phyloP scores from a whole-genome alignment of 2,329 filamentous ascomycete genomes.

The Tolypocladium inflatum region DNA sequence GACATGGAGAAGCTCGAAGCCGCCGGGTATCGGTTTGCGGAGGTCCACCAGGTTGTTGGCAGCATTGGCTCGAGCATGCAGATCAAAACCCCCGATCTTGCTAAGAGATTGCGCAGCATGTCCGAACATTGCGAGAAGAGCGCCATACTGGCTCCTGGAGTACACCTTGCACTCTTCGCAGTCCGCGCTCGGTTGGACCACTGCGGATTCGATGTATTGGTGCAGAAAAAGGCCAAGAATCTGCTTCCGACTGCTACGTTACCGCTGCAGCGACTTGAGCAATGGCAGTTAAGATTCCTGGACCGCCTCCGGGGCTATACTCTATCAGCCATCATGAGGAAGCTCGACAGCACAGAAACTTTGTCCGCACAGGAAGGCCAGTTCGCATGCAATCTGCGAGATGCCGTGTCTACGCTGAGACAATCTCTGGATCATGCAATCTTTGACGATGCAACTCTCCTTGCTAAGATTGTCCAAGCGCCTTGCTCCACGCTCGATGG shows the following conservation, averaged over 20 bases:
- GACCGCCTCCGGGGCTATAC: constrained; percentile 36
- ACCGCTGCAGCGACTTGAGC: constrained; percentile 40
- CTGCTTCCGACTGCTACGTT: constrained; percentile 51
- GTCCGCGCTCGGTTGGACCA: constrained; percentile 40
- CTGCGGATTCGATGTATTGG: constrained; percentile 54
- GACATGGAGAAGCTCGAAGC: constrained; percentile 59
- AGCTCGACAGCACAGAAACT: constrained; percentile 26
- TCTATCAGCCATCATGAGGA: constrained; percentile 19
- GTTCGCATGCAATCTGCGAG: constrained; percentile 35
- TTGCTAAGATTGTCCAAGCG: constrained; percentile 30
- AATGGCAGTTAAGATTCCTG: constrained; percentile 46
- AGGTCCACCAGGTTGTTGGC: constrained; percentile 55
- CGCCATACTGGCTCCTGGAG: constrained; percentile 38
- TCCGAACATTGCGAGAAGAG: constrained; percentile 42
- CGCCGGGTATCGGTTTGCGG: constrained; percentile 70
- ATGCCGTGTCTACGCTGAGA: constrained; percentile 29
- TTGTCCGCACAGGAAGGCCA: constrained; percentile 28
- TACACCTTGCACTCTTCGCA: constrained; percentile 51
- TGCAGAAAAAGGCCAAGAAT: constrained; percentile 44
- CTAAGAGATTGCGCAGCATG: constrained; percentile 54
- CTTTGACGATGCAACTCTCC: constrained; percentile 36
- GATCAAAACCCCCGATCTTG: constrained; percentile 54
- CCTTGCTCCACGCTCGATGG: constrained; percentile 20
- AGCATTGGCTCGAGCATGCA: constrained; percentile 67
- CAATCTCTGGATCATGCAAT: constrained; percentile 32